Base-by-base conservation (phyloP, 257 asterid genomes). In the Galeopsis tetrahit region DNA sequence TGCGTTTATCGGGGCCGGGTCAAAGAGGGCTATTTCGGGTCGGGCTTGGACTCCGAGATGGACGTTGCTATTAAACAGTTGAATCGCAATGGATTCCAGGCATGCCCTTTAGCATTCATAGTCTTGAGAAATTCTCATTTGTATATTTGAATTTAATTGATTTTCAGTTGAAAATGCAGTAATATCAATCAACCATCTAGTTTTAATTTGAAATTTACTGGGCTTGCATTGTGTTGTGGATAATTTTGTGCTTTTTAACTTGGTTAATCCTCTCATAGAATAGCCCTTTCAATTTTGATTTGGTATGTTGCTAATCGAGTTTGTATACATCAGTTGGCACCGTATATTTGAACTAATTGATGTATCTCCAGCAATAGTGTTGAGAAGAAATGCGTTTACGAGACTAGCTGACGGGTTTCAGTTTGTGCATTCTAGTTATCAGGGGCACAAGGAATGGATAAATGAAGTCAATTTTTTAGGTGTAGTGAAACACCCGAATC, bases 381-480 rank as follows among this genome's bases (percentile, higher is more conserved):
- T 33, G 10, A 5, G 40, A 5, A 40, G 44, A n/a, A 17, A 38
- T 55, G 17, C 6, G 10, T 38, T 68, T 43, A 34, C 13, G 10
- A 66, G 44, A 52, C 56, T 75, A 46, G 65, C 74, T 79, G 73
- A 75, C 28, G 55, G 70, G 73, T 63, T 66, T 71, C 53, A 42
- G 8, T 66, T 84, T 80, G 34, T 85, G 82, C 85, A 75, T 88
- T 89, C 87, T 89, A 90, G 93, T 86, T 34, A 87, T 82, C 98
- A 93, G 99, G 99, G 99, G 93, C 97, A 94, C 77, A 91, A 88
- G 83, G 97, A 94, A 73, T 94, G 99, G 99, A 89, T 88, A 76
- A 91, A 88, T 75, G 99, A 94, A 77, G 97, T 94, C 61, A 88
- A 88, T 73, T 85, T 83, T 64, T 75, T 94, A 75, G 99, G 97